Conservation (phyloP, 306 rosid species). For the Clitoria ternatea region DNA sequence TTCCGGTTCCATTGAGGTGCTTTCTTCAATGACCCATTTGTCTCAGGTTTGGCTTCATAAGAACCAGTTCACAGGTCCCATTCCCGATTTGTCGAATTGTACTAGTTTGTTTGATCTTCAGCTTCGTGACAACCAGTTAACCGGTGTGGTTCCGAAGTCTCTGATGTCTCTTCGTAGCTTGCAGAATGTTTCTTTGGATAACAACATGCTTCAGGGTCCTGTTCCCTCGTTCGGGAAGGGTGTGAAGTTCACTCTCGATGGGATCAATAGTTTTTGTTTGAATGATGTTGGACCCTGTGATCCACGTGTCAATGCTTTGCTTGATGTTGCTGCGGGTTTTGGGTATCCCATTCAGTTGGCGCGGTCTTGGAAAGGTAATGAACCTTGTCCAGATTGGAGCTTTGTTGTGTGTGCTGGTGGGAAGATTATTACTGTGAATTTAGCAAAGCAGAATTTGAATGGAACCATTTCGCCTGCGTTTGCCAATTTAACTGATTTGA, state of each 20-base stretch:
- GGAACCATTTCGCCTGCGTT: slow-evolving; percentile 73
- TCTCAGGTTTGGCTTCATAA: slow-evolving; percentile 67
- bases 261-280: slow-evolving; percentile 53
- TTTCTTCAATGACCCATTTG: slow-evolving; percentile 49
- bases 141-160: slow-evolving; percentile 59
- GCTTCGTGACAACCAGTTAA: slow-evolving; percentile 59
- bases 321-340: slow-evolving; percentile 44
- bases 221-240: slow-evolving; percentile 36
- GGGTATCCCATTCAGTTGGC: slow-evolving; percentile 47
- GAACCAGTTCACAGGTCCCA: slow-evolving; percentile 57
- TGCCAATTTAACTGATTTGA: slow-evolving; percentile 51
- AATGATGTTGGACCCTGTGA: slow-evolving; percentile 45
- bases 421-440: slow-evolving; percentile 39
- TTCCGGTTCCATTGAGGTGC: slow-evolving; percentile 45
- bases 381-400: slow-evolving; percentile 47
- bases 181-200: slow-evolving; percentile 45
- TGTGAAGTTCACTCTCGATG: slow-evolving; percentile 28
- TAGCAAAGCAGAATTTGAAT: slow-evolving; percentile 31
- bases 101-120: slow-evolving; percentile 50
- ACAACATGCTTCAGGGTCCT: slow-evolving; percentile 70
- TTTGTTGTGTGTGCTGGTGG: slow-evolving; percentile 35
- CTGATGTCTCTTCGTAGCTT: slow-evolving; percentile 36
- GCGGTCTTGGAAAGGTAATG: slow-evolving; percentile 41
- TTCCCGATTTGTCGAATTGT: slow-evolving; percentile 61
- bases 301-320: slow-evolving; percentile 42